Evolutionary conservation across 768 basidiomycete genomes (phyloP), one percentile per base, ranked within the genome.

Genomic region (Auricularia sp.): DNA sequence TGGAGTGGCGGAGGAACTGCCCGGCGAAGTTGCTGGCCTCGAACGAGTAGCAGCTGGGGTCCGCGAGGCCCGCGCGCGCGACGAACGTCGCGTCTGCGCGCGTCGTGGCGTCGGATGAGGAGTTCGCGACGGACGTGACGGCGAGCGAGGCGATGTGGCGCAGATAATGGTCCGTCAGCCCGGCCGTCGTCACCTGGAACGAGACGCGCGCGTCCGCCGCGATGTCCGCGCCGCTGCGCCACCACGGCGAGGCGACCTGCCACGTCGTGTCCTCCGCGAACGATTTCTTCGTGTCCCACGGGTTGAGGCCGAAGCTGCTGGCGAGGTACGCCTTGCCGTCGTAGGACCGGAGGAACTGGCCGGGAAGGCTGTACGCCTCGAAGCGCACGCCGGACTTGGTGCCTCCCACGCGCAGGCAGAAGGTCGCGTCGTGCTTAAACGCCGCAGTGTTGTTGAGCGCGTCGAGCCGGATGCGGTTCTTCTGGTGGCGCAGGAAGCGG

Each of bases 161-260:
- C 11, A 59, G 14, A 3, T 59, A 59, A 1, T 4, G 21, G 34
- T 29, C 18, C 13, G 56, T 59, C 24, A 59, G 24, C 2, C 56
- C 56, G 11, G 56, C 34, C 16, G 56, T 59, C 34, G 56, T 59
- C 24, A 59, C 56, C 29, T 35, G 29, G 7, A 59, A 29, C 24
- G 56, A 59, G 6, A 35, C 56, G 56, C 56, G 56, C 14, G 56
- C 24, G 56, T 18, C 56, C 24, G 34, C 10, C 29, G 29, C 33
- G 56, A 59, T 33, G 29, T 59, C 56, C 29, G 56, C 56, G 29
- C 56, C 56, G 56, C 56, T 59, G 24, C 56, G 56, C 56, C 56
- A 59, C 24, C 7, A 29, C 24, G 24, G 24, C 16, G 56, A 59
- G 29, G 56, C 56, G 24, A 59, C 56, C 24, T 59, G 56, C 56